Conservation (phyloP, 352 stramenopile genomes). For the Phytophthora multivora region DNA sequence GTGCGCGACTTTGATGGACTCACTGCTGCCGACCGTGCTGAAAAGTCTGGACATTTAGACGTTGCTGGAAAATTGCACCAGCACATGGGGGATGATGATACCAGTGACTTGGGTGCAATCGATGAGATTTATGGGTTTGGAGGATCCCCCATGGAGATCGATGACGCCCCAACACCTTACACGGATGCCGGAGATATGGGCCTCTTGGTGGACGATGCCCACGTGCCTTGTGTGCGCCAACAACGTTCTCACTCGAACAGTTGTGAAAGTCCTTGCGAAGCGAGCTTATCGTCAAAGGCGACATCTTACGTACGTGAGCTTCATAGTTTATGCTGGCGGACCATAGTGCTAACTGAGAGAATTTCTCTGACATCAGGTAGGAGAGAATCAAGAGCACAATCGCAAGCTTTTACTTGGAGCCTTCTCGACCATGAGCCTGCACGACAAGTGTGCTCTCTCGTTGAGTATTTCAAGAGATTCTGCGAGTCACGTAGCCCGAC, state of each 20-base stretch:
- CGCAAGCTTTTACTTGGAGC: slow-evolving; percentile 81
- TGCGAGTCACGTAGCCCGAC: slow-evolving; percentile 31
- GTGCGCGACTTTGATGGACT: slow-evolving; percentile 74
- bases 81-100: slow-evolving; percentile 39
- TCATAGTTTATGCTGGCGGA: not conserved
- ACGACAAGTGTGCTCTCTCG: slow-evolving; percentile 87
- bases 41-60: slow-evolving; percentile 68
- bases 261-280: slow-evolving; percentile 42
- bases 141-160: slow-evolving; percentile 57
- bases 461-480: slow-evolving; percentile 78
- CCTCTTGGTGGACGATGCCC: slow-evolving; percentile 27
- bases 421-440: slow-evolving; percentile 89
- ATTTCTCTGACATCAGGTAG: slow-evolving; percentile 35
- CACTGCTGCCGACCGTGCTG: slow-evolving; percentile 73
- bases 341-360: slow-evolving; percentile 5
- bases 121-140: slow-evolving; percentile 34
- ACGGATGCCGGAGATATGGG: slow-evolving; percentile 45
- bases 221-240: not conserved
- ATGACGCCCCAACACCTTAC: slow-evolving; percentile 46
- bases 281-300: slow-evolving; percentile 30
- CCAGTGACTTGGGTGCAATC: slow-evolving; percentile 9
- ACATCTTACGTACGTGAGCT: slow-evolving; percentile 53
- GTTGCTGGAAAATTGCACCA: slow-evolving; percentile 52
- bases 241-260: slow-evolving; percentile 31
- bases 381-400: slow-evolving; percentile 84